phyloP scores from a whole-genome alignment of 2,329 filamentous ascomycete genomes.

The Arthrinium puccinioides region DNA sequence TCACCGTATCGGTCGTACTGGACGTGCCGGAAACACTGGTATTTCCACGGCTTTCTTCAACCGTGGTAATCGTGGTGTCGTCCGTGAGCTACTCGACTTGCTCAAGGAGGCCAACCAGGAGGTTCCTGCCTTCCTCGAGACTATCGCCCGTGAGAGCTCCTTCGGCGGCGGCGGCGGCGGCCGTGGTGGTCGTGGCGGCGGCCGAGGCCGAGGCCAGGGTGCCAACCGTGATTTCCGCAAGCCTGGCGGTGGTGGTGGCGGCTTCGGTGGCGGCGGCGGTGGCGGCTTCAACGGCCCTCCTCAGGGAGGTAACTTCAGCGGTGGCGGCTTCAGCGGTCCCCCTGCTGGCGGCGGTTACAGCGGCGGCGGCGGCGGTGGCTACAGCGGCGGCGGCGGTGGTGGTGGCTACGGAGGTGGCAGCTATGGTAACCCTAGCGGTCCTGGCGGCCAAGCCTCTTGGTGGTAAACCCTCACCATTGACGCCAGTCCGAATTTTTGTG shows the following conservation, averaged over 20 bases:
- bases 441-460: slow-evolving; percentile 62
- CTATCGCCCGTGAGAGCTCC: slow-evolving; percentile 89
- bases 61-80: slow-evolving; percentile 96
- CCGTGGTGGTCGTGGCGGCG: slow-evolving; percentile 55
- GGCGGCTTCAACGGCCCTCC: slow-evolving; percentile 37
- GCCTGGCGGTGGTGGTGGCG: slow-evolving; percentile 51
- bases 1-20: slow-evolving; percentile 98
- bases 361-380: slow-evolving; percentile 33
- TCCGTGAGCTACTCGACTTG: slow-evolving; percentile 92
- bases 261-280: slow-evolving; percentile 34
- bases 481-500: slow-evolving; percentile 11
- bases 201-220: slow-evolving; percentile 65
- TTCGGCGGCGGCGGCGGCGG: slow-evolving; percentile 63
- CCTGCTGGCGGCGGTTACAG: slow-evolving; percentile 30
- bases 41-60: slow-evolving; percentile 99
- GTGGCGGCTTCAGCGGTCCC: slow-evolving; percentile 35
- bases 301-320: slow-evolving; percentile 30
- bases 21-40: slow-evolving; percentile 98
- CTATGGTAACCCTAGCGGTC: slow-evolving; percentile 64
- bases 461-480: slow-evolving; percentile 40
- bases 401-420: slow-evolving; percentile 42
- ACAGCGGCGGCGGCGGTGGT: slow-evolving; percentile 30
- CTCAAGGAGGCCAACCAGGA: slow-evolving; percentile 99
- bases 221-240: slow-evolving; percentile 89
- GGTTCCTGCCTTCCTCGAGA: slow-evolving; percentile 88